Conservation (phyloP, 495 filamentous ascomycete genomes). For the Apodospora peruviana region DNA sequence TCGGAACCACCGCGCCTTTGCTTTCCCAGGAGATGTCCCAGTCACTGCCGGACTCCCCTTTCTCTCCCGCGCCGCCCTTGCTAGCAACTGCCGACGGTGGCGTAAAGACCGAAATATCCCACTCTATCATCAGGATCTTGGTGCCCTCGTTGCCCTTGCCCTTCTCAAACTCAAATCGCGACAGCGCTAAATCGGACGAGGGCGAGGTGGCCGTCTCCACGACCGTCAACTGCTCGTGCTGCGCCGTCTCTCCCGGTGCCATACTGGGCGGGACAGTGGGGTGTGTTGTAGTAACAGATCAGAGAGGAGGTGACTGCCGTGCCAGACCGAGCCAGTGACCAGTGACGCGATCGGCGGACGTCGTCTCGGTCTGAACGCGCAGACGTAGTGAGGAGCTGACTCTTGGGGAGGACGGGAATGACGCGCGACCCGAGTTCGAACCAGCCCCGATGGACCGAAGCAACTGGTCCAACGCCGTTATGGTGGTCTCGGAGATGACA, state of each 20-base stretch:
- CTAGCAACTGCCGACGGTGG: constrained; percentile 3
- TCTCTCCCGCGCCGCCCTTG: neutral
- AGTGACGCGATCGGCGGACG: too few species aligned
- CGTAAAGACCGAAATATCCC: constrained; percentile 56
- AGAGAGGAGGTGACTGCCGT: too few species aligned
- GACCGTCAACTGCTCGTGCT: constrained; percentile 16
- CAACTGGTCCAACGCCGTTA: too few species aligned
- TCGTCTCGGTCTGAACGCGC: too few species aligned
- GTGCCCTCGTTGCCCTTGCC: constrained; percentile 73
- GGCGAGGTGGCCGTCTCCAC: constrained; percentile 38
- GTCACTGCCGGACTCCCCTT: constrained; percentile 16
- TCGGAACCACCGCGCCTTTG: constrained; percentile 60
- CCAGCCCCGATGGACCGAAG: too few species aligned
- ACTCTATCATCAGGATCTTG: constrained; percentile 81
- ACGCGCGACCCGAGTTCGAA: too few species aligned
- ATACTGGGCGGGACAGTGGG: too few species aligned
- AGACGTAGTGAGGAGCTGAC: too few species aligned
- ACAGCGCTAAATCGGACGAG: constrained; percentile 47
- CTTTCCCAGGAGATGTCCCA: constrained; percentile 78
- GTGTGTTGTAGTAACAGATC: too few species aligned
- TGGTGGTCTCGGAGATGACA: too few species aligned
- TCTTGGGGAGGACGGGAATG: too few species aligned
- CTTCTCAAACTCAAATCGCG: constrained; percentile 80
- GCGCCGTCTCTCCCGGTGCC: neutral
- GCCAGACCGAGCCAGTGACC: too few species aligned